These are phyloP conservation scores for Neoarthrinium moseri DNA, from an alignment of 2,329 filamentous ascomycete species.

Conservation along the genomic window DNA sequence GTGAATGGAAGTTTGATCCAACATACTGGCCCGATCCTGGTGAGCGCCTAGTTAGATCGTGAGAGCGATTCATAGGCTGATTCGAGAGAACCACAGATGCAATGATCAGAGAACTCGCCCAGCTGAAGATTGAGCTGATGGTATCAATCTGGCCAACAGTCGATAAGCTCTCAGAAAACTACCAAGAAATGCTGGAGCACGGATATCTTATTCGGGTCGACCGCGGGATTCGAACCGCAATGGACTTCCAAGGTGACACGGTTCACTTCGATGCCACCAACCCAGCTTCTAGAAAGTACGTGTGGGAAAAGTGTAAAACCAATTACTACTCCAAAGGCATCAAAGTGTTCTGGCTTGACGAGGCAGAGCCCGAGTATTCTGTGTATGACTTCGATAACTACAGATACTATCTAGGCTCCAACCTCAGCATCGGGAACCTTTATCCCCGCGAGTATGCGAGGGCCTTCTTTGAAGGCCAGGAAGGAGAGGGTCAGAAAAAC, in stretches of 20 bases:
- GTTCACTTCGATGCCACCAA: conserved; percentile 65
- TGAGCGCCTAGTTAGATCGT: conserved; percentile 21
- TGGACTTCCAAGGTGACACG: conserved; percentile 59
- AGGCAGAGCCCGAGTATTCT: conserved; percentile 66
- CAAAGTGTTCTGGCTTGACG: conserved; percentile 66
- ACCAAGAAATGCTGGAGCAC: conserved; percentile 58
- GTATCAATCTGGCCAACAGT: conserved; percentile 70
- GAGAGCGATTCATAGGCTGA: neutral
- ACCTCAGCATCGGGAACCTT: conserved; percentile 53
- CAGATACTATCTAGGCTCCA: conserved; percentile 55
- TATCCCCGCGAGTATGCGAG: conserved; percentile 53
- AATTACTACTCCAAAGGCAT: conserved; percentile 65
- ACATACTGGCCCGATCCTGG: conserved; percentile 64
- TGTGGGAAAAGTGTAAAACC: conserved; percentile 58
- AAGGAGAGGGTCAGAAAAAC: conserved; percentile 44
- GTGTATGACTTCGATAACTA: conserved; percentile 68
- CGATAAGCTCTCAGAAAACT: conserved; percentile 58
- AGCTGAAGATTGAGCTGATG: conserved; percentile 63
- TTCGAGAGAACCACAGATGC: conserved; percentile 37
- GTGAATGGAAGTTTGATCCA: conserved; percentile 67
- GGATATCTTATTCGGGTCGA: conserved; percentile 61
- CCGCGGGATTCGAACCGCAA: conserved; percentile 54
- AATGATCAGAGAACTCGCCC: conserved; percentile 61
- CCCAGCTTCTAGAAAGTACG: conserved; percentile 53
- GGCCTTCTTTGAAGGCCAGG: conserved; percentile 54